These are phyloP conservation scores for Podila verticillata DNA, from an alignment of 192 early-diverging fungal species.

Conservation along the genomic window DNA sequence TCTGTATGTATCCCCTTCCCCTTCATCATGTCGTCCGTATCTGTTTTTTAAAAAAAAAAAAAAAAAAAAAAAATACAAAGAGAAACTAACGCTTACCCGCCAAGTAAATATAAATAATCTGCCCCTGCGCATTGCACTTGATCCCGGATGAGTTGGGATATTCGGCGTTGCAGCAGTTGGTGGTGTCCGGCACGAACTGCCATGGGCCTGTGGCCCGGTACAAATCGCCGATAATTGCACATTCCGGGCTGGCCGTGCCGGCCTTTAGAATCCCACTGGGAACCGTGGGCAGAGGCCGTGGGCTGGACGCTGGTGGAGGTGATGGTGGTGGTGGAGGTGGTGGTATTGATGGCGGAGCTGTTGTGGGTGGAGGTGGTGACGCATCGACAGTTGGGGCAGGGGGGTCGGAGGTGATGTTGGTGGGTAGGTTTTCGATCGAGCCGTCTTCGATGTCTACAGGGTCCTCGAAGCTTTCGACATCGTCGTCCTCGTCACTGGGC, in stretches of 20 bases:
- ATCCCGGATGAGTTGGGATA: conserved; percentile 31
- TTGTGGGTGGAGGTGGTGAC: not conserved
- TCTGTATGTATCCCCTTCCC: no score
- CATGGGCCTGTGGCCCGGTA: conserved; percentile 46
- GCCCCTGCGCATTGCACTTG: conserved; percentile 33
- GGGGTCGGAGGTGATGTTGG: not conserved
- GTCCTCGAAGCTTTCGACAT: conserved; percentile 7
- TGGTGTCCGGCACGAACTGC: conserved; percentile 44
- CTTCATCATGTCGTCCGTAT: no score
- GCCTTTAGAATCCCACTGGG: conserved; percentile 21
- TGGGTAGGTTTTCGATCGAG: not conserved
- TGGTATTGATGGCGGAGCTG: not conserved
- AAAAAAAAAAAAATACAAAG: not conserved
- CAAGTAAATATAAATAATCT: conserved; percentile 39
- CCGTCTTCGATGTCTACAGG: conserved; percentile 8
- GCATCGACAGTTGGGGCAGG: not conserved
- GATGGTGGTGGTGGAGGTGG: conserved; percentile 1
- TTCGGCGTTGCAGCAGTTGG: conserved; percentile 44
- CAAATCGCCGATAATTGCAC: conserved; percentile 22
- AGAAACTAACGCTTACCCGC: conserved; percentile 11
- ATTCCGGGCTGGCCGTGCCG: conserved; percentile 32
- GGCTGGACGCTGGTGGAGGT: not conserved
- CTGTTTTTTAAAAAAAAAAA: no score
- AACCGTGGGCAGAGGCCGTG: no score
- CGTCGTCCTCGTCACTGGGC: not conserved